Evolutionary conservation across 148 eudicot species (phyloP), one percentile per base, ranked within the genome.

Genomic region (Arbutus unedo): DNA sequence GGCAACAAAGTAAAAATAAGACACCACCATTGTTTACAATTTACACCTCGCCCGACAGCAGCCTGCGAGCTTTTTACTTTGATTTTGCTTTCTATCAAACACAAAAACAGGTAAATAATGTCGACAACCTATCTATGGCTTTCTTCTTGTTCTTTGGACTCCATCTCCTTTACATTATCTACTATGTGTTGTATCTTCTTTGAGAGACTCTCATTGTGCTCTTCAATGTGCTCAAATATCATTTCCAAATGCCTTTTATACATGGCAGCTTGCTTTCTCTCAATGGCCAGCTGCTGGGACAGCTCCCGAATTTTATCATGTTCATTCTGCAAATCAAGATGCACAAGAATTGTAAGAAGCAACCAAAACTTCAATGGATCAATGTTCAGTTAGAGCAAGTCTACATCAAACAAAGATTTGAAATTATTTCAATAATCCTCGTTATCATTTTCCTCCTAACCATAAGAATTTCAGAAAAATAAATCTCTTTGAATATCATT

Each of bases 241-340:
- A 91, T 90, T 79, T 96, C 98, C 75, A 96, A 87, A 83, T 96
- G 96, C 86, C 95, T 89, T 88, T 95, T 95, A 81, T 93, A 95
- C 19, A 95, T 88, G 19, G 97, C 91, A 47, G 93, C 85, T 85
- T 94, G 87, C 89, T 87, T 94, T 84, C 91, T 94, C 91, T 96
- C 98, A 19, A 87, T 81, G 1, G 96, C 95, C 83, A 96, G 90
- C 88, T 94, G 98, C 77, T 92, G 98, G 70, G 98, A 91, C 59
- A 96, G 84, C 67, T 96, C 98, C 83, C 95, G 91, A 50, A 96
- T 94, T 83, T 93, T 96, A 75, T 96, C 93, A 71, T 91, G 94
- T 82, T 96, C 98, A 75, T 92, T 92, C 98, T 94, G 89, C 86
- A 86, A 76, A 81, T 79, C 5, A 64, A 74, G 55, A 23, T 47